Percentiles rank a stretch among this genome's conserved stretches.
Conservation (phyloP, 106 monocot species). For the Agapanthus africanus region DNA sequence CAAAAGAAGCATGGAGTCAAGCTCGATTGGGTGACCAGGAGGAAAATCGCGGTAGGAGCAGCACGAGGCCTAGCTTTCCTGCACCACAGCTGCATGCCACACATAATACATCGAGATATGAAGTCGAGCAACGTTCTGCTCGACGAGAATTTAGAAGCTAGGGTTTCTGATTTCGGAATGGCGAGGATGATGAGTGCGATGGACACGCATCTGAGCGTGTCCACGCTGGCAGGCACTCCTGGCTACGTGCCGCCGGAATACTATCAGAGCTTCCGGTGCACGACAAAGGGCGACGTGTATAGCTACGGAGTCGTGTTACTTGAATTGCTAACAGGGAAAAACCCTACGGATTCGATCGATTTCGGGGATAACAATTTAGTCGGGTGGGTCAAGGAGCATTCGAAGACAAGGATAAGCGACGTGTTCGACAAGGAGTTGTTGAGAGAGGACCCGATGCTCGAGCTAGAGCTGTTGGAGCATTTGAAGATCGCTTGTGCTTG, state of each 20-base stretch:
- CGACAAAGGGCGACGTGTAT: slow-evolving; percentile 92
- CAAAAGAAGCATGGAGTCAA: slow-evolving; percentile 37
- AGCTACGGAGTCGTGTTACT: slow-evolving; percentile 87
- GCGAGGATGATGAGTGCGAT: slow-evolving; percentile 71
- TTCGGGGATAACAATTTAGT: slow-evolving; percentile 89
- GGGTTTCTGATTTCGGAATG: slow-evolving; percentile 95
- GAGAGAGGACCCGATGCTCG: slow-evolving; percentile 37
- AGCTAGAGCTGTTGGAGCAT: slow-evolving; percentile 65
- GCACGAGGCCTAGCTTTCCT: slow-evolving; percentile 78
- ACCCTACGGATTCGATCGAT: slow-evolving; percentile 68
- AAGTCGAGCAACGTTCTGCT: slow-evolving; percentile 91
- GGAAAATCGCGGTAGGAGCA: slow-evolving; percentile 74
- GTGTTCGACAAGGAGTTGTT: slow-evolving; percentile 65
- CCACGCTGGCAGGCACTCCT: slow-evolving; percentile 77
- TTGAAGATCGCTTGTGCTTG: slow-evolving; percentile 85
- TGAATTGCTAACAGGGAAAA: slow-evolving; percentile 67
- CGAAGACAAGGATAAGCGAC: slow-evolving; percentile 38
- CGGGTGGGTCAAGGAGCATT: slow-evolving; percentile 83
- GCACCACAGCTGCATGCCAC: slow-evolving; percentile 85
- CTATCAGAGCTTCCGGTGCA: slow-evolving; percentile 94
- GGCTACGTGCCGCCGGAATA: slow-evolving; percentile 94
- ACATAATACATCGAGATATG: slow-evolving; percentile 97
- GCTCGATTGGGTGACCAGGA: slow-evolving; percentile 52
- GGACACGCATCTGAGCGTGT: slow-evolving; percentile 89
- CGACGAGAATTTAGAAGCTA: slow-evolving; percentile 63